Evolutionary conservation across 805 yeast genomes (phyloP).

Genomic region (Wickerhamiella kurtzmanii): DNA sequence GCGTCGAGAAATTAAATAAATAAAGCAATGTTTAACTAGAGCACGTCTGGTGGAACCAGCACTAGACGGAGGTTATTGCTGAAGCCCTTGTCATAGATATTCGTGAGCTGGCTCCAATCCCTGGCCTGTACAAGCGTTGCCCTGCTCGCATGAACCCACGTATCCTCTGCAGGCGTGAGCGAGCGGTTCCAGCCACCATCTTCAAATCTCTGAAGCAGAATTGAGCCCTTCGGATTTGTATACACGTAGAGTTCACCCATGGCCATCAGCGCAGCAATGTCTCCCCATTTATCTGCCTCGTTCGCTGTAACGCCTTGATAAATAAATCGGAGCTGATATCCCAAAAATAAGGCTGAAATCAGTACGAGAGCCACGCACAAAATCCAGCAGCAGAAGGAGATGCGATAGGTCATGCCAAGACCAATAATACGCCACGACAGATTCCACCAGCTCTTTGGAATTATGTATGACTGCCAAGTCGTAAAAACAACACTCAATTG

Average conservation of each 20-base stretch:
- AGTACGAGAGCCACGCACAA: conserved; percentile 34
- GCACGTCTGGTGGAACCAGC: conserved; percentile 12
- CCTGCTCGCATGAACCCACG: conserved; percentile 15
- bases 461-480: conserved; percentile 1
- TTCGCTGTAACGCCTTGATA: conserved; percentile 62
- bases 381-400: conserved; percentile 27
- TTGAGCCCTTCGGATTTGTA: conserved; percentile 16
- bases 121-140: conserved; percentile 18
- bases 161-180: conserved; percentile 20
- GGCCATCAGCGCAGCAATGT: conserved; percentile 38
- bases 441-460: background rate
- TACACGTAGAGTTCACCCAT: conserved; percentile 29
- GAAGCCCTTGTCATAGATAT: conserved; percentile 28
- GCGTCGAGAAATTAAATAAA: too few relatives aligned
- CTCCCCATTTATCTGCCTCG: conserved; percentile 61
- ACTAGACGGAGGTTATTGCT: conserved; percentile 15
- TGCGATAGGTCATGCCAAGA: conserved; percentile 15
- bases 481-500: background rate
- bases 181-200: conserved; percentile 20
- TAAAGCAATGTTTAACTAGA: too few relatives aligned
- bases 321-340: conserved; percentile 37
- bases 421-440: conserved; percentile 8
- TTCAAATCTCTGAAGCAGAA: conserved; percentile 19
- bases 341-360: conserved; percentile 33
- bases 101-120: conserved; percentile 24